A percentile compares a stretch with the other conserved stretches of the same genome.
phyloP scores from a whole-genome alignment of 2,329 filamentous ascomycete species.

The Sphaerulina vaccinii region DNA sequence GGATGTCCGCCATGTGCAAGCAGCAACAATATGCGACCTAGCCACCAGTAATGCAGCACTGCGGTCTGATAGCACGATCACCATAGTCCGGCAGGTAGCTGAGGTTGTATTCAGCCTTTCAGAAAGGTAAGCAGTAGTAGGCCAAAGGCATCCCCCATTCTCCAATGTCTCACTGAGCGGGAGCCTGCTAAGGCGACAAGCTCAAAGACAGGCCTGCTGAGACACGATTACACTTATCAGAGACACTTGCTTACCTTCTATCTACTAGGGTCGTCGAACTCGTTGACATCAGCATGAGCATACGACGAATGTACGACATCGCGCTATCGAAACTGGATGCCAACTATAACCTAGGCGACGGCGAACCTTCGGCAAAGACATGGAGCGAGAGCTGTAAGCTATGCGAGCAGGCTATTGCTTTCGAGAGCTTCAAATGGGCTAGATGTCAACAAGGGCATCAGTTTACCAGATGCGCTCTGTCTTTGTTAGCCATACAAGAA shows the following conservation, averaged over 20 bases:
- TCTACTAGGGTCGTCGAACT: not conserved
- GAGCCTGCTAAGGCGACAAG: no score
- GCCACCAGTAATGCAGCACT: not conserved
- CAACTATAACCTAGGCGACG: slow-evolving; percentile 1
- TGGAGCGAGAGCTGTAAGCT: slow-evolving; percentile 53
- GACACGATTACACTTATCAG: no score
- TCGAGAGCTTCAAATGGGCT: slow-evolving; percentile 49
- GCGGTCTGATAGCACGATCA: not conserved
- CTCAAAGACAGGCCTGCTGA: no score
- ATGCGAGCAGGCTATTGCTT: slow-evolving; percentile 49
- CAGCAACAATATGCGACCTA: slow-evolving; percentile 6
- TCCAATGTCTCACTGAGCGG: no score
- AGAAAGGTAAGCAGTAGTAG: no score
- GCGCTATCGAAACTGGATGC: slow-evolving; percentile 15
- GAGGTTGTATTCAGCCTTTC: slow-evolving; percentile 1
- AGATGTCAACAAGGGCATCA: slow-evolving; percentile 53
- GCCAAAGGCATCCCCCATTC: no score
- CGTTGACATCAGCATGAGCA: slow-evolving; percentile 10
- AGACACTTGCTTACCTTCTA: no score
- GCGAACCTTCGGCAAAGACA: slow-evolving; percentile 8
- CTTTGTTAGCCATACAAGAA: slow-evolving; percentile 56
- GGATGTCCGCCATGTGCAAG: slow-evolving; percentile 8
- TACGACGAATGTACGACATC: slow-evolving; percentile 15
- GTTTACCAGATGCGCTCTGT: slow-evolving; percentile 55
- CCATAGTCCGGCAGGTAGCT: slow-evolving; percentile 1